Evolutionary conservation across 2,329 filamentous ascomycete species (phyloP).

Genomic region (Colletotrichum sp.): DNA sequence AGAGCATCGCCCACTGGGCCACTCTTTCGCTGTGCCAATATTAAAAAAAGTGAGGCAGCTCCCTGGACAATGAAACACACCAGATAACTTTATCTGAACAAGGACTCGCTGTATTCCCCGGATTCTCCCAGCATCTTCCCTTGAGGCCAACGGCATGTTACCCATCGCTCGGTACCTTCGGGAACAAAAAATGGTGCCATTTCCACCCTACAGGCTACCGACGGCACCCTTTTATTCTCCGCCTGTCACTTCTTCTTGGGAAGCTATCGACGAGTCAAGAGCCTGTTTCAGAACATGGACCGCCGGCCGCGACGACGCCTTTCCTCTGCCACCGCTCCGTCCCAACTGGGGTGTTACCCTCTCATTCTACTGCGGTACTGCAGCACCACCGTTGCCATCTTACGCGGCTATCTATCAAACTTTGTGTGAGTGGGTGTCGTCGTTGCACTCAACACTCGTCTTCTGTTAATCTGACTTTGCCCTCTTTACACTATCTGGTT

Average conservation of each 20-base stretch:
- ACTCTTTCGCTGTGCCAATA: background rate
- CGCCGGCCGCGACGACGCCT: background rate
- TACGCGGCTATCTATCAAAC: background rate
- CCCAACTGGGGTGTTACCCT: background rate
- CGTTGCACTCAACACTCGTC: background rate
- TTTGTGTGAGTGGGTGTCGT: background rate
- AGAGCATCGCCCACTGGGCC: background rate
- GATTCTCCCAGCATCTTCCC: conserved; percentile 9
- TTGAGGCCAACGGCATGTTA: background rate
- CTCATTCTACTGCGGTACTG: background rate
- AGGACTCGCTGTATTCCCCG: conserved; percentile 8
- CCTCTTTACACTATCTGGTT: background rate
- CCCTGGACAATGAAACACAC: conserved; percentile 9
- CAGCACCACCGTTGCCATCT: background rate
- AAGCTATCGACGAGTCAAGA: conserved; percentile 6
- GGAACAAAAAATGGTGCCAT: conserved; percentile 11
- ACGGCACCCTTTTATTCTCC: background rate
- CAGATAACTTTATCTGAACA: conserved; percentile 19
- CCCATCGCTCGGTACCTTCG: conserved; percentile 4
- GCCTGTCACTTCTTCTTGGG: background rate
- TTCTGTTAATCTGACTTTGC: background rate
- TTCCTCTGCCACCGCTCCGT: background rate
- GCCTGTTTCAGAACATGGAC: conserved; percentile 4
- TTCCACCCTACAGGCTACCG: background rate
- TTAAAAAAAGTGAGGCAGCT: background rate